Evolutionary conservation across 257 asterid genomes (phyloP).

Genomic region (Primulina tabacum): DNA sequence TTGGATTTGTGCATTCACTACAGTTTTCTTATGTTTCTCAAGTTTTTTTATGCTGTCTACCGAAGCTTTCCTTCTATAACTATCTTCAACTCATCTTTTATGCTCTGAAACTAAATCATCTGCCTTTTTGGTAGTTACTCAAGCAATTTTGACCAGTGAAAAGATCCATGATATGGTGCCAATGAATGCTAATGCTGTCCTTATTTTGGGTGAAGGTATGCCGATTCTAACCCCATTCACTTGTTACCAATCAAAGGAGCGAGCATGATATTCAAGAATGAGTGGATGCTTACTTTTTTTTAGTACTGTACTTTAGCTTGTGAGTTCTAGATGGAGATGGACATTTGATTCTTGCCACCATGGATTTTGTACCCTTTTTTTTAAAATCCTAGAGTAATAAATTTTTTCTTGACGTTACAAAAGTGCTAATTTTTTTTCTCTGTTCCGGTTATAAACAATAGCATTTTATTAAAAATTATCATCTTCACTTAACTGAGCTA

Average conservation of each 20-base stretch:
- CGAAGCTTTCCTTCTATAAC: not conserved
- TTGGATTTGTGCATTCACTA: not conserved
- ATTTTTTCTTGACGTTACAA: constrained; percentile 5
- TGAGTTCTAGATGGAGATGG: not conserved
- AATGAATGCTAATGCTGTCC: constrained; percentile 52
- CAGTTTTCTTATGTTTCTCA: not conserved
- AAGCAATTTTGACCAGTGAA: constrained; percentile 68
- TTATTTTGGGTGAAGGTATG: constrained; percentile 86
- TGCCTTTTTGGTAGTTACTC: constrained; percentile 41
- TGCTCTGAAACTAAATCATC: constrained; percentile 17
- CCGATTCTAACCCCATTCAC: constrained; percentile 7
- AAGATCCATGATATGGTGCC: constrained; percentile 71
- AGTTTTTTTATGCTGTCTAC: constrained; percentile 5
- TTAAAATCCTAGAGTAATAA: not conserved
- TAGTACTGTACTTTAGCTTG: not conserved
- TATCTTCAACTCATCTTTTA: not conserved
- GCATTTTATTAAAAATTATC: not conserved
- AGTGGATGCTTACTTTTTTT: not conserved
- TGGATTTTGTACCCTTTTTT: not conserved
- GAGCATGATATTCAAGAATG: constrained; percentile 14
- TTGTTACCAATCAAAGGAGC: not conserved
- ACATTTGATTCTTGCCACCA: not conserved
- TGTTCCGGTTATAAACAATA: not conserved
- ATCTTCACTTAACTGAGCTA: not conserved
- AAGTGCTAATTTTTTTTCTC: not conserved